A percentile compares a stretch with the other conserved stretches of the same genome.
phyloP scores from a whole-genome alignment of 108 stramenopile species.

The Aurantiochytrium sp. region DNA sequence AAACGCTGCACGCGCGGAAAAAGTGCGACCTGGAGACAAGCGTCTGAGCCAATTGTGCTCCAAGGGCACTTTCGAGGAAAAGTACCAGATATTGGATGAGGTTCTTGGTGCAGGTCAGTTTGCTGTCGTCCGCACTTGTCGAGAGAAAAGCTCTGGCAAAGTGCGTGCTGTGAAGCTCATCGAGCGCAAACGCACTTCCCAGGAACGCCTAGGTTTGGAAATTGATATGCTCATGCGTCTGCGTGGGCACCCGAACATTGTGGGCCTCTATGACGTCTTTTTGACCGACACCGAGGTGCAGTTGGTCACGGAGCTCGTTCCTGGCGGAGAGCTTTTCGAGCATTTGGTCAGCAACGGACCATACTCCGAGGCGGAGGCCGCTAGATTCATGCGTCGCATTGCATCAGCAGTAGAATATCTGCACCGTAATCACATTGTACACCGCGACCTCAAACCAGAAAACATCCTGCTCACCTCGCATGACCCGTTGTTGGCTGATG shows the following conservation, averaged over 20 bases:
- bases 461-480: slow-evolving; percentile 52
- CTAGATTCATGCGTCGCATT: slow-evolving; percentile 35
- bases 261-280: slow-evolving; percentile 18
- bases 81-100: not conserved
- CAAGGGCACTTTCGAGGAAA: not conserved
- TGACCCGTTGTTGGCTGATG: slow-evolving; percentile 48
- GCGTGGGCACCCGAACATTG: slow-evolving; percentile 24
- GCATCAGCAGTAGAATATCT: slow-evolving; percentile 95
- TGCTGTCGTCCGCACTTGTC: not conserved
- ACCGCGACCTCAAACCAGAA: slow-evolving; percentile 95
- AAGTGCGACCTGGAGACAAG: not conserved
- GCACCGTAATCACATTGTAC: slow-evolving; percentile 97
- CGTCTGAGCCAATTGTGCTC: not conserved
- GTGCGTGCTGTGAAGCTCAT: slow-evolving; percentile 25
- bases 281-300: not conserved
- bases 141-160: not conserved
- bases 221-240: slow-evolving; percentile 9
- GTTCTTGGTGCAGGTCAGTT: not conserved
- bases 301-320: slow-evolving; percentile 26
- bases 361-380: slow-evolving; percentile 6
- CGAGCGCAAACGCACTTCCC: not conserved
- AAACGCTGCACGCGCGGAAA: too few species aligned
- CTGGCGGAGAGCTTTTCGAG: slow-evolving; percentile 30
- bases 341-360: not conserved
- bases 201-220: not conserved